Evolutionary conservation across 164 flowering plant species (phyloP), one percentile per base, ranked within the genome.

Genomic region (Liquidambar formosana): DNA sequence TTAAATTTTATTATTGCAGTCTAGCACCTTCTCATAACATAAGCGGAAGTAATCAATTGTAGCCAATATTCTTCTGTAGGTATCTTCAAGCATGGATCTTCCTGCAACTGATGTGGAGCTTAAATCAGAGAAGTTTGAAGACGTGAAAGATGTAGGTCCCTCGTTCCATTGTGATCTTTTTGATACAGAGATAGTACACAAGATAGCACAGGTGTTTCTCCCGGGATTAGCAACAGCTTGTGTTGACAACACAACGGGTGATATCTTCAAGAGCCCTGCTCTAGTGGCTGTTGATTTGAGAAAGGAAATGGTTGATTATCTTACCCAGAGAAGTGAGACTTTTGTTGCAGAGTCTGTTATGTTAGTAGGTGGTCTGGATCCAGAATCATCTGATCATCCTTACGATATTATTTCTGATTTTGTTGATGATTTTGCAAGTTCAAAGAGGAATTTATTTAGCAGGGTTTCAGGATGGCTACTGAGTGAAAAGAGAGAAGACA

Each of bases 401-500:
- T 76, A 38, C 26, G 95, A 92, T 66, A 82, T 90, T 45, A 69
- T 92, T n/a, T 74, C 89, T 25, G 79, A 85, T 60, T 77, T 94
- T 52, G 67, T 89, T 59, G 98, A 92, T 57, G 91, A 92, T 70
- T 94, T 90, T 68, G 80, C 86, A 0, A 65, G 72, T 65, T 75
- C 77, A 1, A 94, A 94, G 80, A 82, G 82, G 78, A 94, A 86
- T 61, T 72, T 90, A 49, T 76, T 89, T 61, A 80, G 91, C 64
- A 77, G 89, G 70, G 93, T 94, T 65, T 94, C 97, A 2, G 92
- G 91, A 12, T 92, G 93, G 97, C 46, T 92, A 11, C 78, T 90
- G 60, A 94, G 93, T 76, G 98, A 94, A 28, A 88, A 70, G 73
- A 86, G 97, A 58, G 97, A 94, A 66, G 98, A 94, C 66, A 85